These are phyloP conservation scores for Gonium pectorale DNA, from an alignment of 139 green algal species.

Conservation along the genomic window DNA sequence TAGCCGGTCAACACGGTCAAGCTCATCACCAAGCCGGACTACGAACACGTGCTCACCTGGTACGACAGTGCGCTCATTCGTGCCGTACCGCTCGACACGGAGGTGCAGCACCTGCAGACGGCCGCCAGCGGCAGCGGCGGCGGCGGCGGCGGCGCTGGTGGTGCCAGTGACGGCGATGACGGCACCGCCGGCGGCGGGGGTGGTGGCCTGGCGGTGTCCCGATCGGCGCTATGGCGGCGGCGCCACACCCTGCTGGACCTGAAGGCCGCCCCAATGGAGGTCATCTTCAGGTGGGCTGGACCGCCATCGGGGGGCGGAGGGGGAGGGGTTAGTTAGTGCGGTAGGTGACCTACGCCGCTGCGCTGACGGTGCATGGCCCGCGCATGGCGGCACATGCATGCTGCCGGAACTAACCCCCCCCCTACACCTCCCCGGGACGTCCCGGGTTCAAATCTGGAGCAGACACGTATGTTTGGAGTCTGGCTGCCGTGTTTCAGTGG, in stretches of 20 bases:
- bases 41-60: not conserved
- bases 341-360: too few species aligned
- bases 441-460: too few species aligned
- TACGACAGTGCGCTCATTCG: not conserved
- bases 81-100: not conserved
- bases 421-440: too few species aligned
- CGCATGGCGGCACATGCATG: too few species aligned
- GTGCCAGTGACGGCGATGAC: not conserved
- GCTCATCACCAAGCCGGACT: conserved; percentile 8
- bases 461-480: too few species aligned
- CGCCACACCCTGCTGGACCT: conserved; percentile 1
- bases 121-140: not conserved
- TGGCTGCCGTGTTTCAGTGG: too few species aligned
- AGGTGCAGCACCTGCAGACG: not conserved
- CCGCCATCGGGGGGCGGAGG: too few species aligned
- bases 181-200: not conserved
- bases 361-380: too few species aligned
- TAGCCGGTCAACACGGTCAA: too few species aligned
- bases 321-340: too few species aligned
- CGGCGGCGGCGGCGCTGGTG: not conserved
- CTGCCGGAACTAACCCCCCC: too few species aligned
- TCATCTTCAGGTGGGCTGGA: conserved; percentile 13
- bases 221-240: conserved; percentile 8
- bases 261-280: not conserved
- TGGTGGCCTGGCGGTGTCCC: not conserved